Base-by-base conservation (phyloP, 306 rosid genomes). In the Fragaria nilgerrensis region DNA sequence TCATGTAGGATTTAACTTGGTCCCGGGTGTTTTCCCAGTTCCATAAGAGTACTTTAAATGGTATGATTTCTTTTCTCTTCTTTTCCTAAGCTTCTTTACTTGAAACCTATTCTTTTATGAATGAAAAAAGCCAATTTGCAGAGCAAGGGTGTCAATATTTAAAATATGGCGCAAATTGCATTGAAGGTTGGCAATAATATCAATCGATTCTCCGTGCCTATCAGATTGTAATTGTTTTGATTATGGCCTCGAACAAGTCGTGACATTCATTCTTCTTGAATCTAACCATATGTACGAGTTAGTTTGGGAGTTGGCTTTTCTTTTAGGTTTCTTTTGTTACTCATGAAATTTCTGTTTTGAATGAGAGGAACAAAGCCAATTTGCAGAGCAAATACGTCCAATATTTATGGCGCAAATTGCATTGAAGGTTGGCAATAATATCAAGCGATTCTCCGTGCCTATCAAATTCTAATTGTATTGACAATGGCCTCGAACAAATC, bases 181-280 rank as follows among this genome's bases (percentile, higher is more conserved):
- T 61, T 61, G 66, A 25, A 61, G 66, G 66, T 61, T 13, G 39
- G 37, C 66, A 61, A 61, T 61, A 61, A 61, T 14, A 25, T 27
- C 3, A 0, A 25, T 2, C 20, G 65, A 61, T 61, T 61, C 66
- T 61, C 66, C 20, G 66, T 61, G 66, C 66, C 66, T 61, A 25
- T 23, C 66, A 61, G 2, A 61, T 61, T 61, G 3, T 61, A 22
- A 22, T 61, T 12, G 34, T 61, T 61, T 13, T 61, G 39, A 25
- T 61, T 61, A 61, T 61, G 66, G 66, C 66, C 66, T 61, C 66
- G 66, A 61, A 61, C 66, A 61, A 61, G 66, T 61, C 37, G 39
- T 1, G 37, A 25, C 39, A 61, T 12, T 25, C 19, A 27, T 25
- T 61, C 20, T 25, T 61, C 44, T 23, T 29, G 29, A 7, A 48